phyloP scores from a whole-genome alignment of 75 land plant genomes.

The Picea glauca region DNA sequence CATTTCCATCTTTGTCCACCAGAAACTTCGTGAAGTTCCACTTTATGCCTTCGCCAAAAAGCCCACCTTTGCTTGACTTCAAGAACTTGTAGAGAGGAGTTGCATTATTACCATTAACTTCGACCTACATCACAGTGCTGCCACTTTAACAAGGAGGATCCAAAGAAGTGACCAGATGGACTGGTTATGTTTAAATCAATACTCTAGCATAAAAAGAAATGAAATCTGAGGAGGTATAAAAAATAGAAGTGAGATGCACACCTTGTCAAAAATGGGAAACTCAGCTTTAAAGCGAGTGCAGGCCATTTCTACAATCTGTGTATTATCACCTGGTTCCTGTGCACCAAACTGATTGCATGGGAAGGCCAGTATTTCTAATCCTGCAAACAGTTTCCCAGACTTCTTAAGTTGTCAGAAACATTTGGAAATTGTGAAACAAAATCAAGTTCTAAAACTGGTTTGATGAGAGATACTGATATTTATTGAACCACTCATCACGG shows the following conservation, averaged over 20 bases:
- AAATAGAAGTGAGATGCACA: conserved; percentile 1
- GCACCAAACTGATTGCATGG: conserved; percentile 82
- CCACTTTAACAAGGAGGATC: background rate
- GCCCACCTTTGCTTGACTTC: conserved; percentile 70
- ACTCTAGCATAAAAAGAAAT: background rate
- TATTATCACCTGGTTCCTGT: conserved; percentile 70
- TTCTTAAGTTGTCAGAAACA: background rate
- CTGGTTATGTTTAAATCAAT: background rate
- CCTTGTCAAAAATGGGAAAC: conserved; percentile 76
- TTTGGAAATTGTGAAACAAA: too few species aligned
- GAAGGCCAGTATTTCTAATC: conserved; percentile 74
- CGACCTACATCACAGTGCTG: conserved; percentile 38
- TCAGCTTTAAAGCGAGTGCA: conserved; percentile 69
- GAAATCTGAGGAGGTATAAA: background rate
- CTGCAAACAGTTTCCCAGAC: conserved; percentile 15
- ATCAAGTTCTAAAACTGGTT: too few species aligned
- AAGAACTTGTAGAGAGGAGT: conserved; percentile 79
- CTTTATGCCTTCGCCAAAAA: conserved; percentile 73
- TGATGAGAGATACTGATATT: too few species aligned
- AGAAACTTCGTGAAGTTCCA: conserved; percentile 93
- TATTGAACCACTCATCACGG: too few species aligned
- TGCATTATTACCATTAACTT: conserved; percentile 78
- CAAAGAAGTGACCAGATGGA: background rate
- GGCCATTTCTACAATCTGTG: conserved; percentile 50
- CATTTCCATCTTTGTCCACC: conserved; percentile 72